Evolutionary conservation across 2,329 filamentous ascomycete genomes (phyloP).

Genomic region (Arthrobotrys entomopaga): DNA sequence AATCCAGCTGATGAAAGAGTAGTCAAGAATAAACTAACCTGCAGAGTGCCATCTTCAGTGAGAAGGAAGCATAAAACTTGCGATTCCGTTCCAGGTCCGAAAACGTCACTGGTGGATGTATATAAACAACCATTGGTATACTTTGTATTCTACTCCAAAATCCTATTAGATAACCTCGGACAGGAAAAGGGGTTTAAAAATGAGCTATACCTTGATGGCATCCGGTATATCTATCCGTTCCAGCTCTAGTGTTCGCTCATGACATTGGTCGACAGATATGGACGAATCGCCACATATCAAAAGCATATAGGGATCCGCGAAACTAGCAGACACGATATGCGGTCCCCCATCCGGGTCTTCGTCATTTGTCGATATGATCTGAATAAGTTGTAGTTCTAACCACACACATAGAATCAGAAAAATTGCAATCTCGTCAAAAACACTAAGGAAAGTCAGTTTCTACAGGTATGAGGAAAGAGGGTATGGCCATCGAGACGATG

Average conservation of each 20-base stretch:
- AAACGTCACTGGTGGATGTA: constrained; percentile 70
- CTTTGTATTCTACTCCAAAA: constrained; percentile 67
- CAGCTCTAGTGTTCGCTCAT: constrained; percentile 78
- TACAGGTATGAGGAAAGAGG: constrained; percentile 28
- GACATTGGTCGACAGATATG: constrained; percentile 80
- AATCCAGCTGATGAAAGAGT: not conserved
- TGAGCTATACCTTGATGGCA: constrained; percentile 36
- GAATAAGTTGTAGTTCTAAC: constrained; percentile 82
- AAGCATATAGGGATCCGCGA: constrained; percentile 85
- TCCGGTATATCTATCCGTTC: constrained; percentile 71
- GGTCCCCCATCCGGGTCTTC: constrained; percentile 86
- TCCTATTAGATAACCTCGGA: not conserved
- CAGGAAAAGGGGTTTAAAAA: not conserved
- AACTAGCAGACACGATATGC: constrained; percentile 80
- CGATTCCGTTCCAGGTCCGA: constrained; percentile 62
- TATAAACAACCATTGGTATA: constrained; percentile 90
- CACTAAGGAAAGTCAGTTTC: constrained; percentile 54
- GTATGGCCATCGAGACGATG: constrained; percentile 29
- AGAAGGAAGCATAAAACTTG: constrained; percentile 74
- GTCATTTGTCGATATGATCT: constrained; percentile 92
- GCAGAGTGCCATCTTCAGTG: constrained; percentile 76
- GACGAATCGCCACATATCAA: constrained; percentile 85
- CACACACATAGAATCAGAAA: constrained; percentile 58
- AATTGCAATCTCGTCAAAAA: constrained; percentile 57
- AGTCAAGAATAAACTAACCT: constrained; percentile 67